Evolutionary conservation across 106 monocot species (phyloP), one percentile per base, ranked within the genome.

Genomic region (Allium cepa): DNA sequence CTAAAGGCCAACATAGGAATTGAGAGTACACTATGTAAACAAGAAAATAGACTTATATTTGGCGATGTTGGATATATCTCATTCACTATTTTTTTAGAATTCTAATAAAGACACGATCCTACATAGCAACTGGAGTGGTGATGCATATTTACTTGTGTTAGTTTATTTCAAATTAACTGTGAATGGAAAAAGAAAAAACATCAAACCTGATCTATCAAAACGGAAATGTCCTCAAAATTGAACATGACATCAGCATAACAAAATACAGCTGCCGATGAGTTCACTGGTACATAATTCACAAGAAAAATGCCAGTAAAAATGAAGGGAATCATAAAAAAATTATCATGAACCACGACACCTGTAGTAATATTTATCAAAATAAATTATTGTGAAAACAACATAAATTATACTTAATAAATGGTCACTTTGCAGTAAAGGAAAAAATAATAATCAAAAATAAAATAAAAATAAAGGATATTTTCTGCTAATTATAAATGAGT

Each of bases 251-350:
- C 83, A 53, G 84, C 50, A 74, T 52, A 88, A 56, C 82, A 71
- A 70, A 84, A 84, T 17, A 91, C 79, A 12, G 76, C 78, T 51
- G 91, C 81, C 17, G 91, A 83, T 17, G 88, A 91, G 66, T 88
- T 91, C 73, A 91, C 81, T 69, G 88, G 77, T 57, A 88, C 88
- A 80, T 83, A 88, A 73, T 96, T 91, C 18, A 82, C 88, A 26
- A 91, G 67, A 80, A 88, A 96, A 68, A 88, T 80, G 50, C 83
- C 88, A 81, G 91, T 88, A 75, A 96, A 96, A 70, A 91, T 76
- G 67, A 91, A 84, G 51, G 91, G 73, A 69, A 91, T 84, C 45
- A 88, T 80, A 73, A 96, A 96, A 63, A 96, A 84, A 48, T 92
- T 88, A 26, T 96, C 96, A 73, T 96, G 78, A 68, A 82, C 76